Evolutionary conservation across 257 asterid genomes (phyloP).

Genomic region (Verbena officinalis): DNA sequence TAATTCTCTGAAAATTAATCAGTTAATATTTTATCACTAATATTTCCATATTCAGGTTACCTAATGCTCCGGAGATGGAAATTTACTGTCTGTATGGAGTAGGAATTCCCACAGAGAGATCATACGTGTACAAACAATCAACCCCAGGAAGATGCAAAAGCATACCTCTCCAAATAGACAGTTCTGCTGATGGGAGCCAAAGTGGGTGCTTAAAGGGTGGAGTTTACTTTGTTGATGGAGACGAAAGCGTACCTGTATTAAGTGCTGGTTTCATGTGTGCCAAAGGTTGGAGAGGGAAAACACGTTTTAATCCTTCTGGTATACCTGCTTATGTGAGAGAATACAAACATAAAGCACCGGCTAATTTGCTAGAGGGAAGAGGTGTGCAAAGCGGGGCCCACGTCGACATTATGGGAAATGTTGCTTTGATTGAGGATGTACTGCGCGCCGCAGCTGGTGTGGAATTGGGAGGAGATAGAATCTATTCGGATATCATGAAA

Average conservation of each 20-base stretch:
- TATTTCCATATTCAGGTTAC: slow-evolving; percentile 53
- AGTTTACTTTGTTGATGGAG: slow-evolving; percentile 76
- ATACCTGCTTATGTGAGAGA: slow-evolving; percentile 60
- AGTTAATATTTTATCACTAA: background rate
- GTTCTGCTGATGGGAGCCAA: slow-evolving; percentile 60
- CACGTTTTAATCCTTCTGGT: slow-evolving; percentile 86
- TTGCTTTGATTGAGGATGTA: slow-evolving; percentile 78
- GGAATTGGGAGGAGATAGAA: slow-evolving; percentile 65
- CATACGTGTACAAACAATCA: slow-evolving; percentile 76
- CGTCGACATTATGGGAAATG: slow-evolving; percentile 89
- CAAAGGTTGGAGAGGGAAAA: slow-evolving; percentile 81
- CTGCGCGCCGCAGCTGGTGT: slow-evolving; percentile 71
- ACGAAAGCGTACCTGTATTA: slow-evolving; percentile 65
- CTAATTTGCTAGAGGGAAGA: slow-evolving; percentile 76
- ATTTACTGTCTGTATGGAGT: slow-evolving; percentile 79
- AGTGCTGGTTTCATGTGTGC: slow-evolving; percentile 95
- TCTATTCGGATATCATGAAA: slow-evolving; percentile 68
- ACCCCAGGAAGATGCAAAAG: slow-evolving; percentile 58
- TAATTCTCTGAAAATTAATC: no score
- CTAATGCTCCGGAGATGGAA: slow-evolving; percentile 90
- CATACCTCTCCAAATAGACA: slow-evolving; percentile 85
- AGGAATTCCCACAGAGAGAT: slow-evolving; percentile 85
- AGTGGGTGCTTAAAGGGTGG: slow-evolving; percentile 79
- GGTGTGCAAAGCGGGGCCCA: slow-evolving; percentile 82
- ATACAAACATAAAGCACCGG: slow-evolving; percentile 76